Conservation (phyloP, 1,284 basidiomycete genomes). For the Sanguinoderma infundibulare region DNA sequence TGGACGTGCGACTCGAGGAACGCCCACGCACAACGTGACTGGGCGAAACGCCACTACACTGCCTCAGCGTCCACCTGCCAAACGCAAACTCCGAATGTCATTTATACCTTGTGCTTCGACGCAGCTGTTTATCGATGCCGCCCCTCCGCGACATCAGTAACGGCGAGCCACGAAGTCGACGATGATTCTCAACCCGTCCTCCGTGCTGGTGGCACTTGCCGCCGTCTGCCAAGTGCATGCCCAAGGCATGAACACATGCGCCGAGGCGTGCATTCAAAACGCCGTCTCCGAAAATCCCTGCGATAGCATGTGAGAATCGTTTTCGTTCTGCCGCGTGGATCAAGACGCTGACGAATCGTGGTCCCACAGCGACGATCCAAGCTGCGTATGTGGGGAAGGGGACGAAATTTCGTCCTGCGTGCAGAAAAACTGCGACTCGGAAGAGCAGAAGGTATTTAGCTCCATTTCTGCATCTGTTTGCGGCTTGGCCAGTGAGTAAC, state of each 20-base stretch:
- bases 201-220: not conserved
- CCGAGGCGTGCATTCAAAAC: not conserved
- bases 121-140: not conserved
- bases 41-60: not conserved
- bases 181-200: not conserved
- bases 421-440: not conserved
- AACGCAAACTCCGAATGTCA: not conserved
- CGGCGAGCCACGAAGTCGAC: not conserved
- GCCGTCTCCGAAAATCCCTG: not conserved
- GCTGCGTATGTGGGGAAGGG: slow-evolving; percentile 7
- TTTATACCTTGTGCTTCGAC: not conserved
- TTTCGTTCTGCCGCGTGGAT: not conserved
- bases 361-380: not conserved
- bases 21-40: not conserved
- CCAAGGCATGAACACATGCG: not conserved
- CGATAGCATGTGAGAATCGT: not conserved
- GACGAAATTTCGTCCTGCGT: not conserved
- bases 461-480: not conserved
- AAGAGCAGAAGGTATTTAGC: not conserved
- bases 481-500: not conserved
- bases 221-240: not conserved
- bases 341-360: not conserved
- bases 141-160: not conserved
- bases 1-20: not conserved
- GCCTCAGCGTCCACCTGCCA: not conserved